A percentile compares a stretch with the other conserved stretches of the same genome.
phyloP scores from a whole-genome alignment of 148 eudicot genomes.

The Limonium bicolor region DNA sequence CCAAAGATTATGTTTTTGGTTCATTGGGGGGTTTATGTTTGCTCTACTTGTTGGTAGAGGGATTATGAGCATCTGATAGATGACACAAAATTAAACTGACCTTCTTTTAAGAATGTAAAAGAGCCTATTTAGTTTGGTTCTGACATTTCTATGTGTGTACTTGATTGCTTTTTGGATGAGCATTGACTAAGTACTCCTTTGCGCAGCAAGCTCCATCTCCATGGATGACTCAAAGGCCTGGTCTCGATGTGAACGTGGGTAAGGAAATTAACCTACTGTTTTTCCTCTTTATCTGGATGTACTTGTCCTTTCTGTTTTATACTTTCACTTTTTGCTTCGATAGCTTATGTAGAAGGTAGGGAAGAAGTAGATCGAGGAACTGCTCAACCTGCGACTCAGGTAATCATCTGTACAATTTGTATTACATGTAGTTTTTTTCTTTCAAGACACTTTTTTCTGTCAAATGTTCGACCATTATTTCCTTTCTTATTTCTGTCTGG shows the following conservation, averaged over 20 bases:
- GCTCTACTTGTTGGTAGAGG: too few relatives aligned
- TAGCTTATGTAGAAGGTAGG: slow-evolving; percentile 82
- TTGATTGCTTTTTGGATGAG: background rate
- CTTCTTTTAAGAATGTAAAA: too few relatives aligned
- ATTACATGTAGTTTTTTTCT: too few relatives aligned
- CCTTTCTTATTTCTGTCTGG: too few relatives aligned
- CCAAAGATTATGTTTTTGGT: too few relatives aligned
- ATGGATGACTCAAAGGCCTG: slow-evolving; percentile 76
- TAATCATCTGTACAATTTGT: slow-evolving; percentile 19
- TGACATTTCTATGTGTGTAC: too few relatives aligned
- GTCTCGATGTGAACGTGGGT: slow-evolving; percentile 77
- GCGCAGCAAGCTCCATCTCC: slow-evolving; percentile 75
- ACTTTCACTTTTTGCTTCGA: background rate
- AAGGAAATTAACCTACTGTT: slow-evolving; percentile 19
- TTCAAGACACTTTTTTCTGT: too few relatives aligned
- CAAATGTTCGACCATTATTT: too few relatives aligned
- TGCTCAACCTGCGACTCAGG: slow-evolving; percentile 65
- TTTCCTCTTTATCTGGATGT: background rate
- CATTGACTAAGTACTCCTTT: slow-evolving; percentile 10
- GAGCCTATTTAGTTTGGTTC: too few relatives aligned
- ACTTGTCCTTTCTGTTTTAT: background rate
- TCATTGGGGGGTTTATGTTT: too few relatives aligned
- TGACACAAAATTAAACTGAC: too few relatives aligned
- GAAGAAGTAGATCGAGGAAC: slow-evolving; percentile 58
- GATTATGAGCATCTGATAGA: too few relatives aligned